A percentile compares a stretch with the other conserved stretches of the same genome.
These are phyloP conservation scores for Clarkia xantiana DNA, from an alignment of 345 rosid species.

Conservation along the genomic window DNA sequence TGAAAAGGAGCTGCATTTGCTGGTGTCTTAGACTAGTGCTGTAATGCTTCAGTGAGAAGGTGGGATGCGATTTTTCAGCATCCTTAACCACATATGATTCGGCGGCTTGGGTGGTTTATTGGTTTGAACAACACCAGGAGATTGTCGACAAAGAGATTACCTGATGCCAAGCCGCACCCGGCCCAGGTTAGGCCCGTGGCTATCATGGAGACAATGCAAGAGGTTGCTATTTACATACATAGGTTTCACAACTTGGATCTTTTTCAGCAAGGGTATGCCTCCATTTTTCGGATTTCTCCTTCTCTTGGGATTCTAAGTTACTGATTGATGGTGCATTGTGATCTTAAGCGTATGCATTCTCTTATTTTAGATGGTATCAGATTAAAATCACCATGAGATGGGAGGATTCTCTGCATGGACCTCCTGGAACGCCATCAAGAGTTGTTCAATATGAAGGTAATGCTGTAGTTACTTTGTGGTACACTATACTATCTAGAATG, in stretches of 20 bases:
- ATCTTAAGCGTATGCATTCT: too few species aligned
- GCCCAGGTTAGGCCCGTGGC: slow-evolving; percentile 36
- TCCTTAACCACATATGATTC: slow-evolving; percentile 33
- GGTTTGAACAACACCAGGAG: slow-evolving; percentile 21
- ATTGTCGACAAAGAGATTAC: slow-evolving; percentile 27
- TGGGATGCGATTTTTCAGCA: slow-evolving; percentile 22
- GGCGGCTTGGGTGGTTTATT: slow-evolving; percentile 39
- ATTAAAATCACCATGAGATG: slow-evolving; percentile 71
- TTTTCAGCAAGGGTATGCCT: slow-evolving; percentile 72
- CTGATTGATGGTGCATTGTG: too few species aligned
- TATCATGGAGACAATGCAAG: slow-evolving; percentile 62
- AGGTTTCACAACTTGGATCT: slow-evolving; percentile 79
- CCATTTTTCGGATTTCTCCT: neutral
- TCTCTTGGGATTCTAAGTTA: neutral
- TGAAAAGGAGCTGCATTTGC: too few species aligned
- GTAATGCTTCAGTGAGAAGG: slow-evolving; percentile 5
- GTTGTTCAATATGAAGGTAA: slow-evolving; percentile 96
- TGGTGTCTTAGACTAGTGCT: too few species aligned
- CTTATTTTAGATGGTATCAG: slow-evolving; percentile 65
- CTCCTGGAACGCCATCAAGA: slow-evolving; percentile 59
- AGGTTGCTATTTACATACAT: slow-evolving; percentile 70
- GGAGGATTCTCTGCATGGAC: slow-evolving; percentile 42
- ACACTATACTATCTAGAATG: neutral
- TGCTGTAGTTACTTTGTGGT: neutral
- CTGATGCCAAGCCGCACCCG: slow-evolving; percentile 30